Percentiles rank a stretch among this genome's conserved stretches.
Evolutionary conservation across 1,139 yeast genomes (phyloP).

Genomic region (Petasospora fabianii): DNA sequence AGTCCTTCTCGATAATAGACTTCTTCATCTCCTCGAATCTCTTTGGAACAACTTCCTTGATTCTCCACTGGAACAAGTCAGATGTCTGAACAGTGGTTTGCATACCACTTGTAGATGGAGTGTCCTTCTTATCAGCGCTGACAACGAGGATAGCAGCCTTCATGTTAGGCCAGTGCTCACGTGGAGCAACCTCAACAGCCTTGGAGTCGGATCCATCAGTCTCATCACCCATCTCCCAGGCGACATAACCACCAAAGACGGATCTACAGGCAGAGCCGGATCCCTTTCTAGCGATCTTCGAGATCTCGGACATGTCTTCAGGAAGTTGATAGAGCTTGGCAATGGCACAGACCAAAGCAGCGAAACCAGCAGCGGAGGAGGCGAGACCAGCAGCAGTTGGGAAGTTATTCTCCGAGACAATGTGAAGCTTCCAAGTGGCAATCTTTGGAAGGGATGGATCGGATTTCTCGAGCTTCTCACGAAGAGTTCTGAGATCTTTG

Average conservation of each 20-base stretch:
- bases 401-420: conserved; percentile 92
- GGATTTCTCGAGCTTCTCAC: conserved; percentile 49
- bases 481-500: conserved; percentile 59
- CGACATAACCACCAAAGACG: conserved; percentile 93
- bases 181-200: conserved; percentile 87
- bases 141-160: conserved; percentile 91
- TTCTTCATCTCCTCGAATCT: conserved; percentile 80
- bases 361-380: conserved; percentile 97
- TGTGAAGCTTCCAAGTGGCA: conserved; percentile 64
- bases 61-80: conserved; percentile 75
- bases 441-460: conserved; percentile 56
- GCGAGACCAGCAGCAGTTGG: conserved; percentile 99
- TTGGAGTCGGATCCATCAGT: conserved; percentile 82
- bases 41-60: conserved; percentile 75
- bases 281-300: conserved; percentile 94
- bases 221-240: conserved; percentile 92
- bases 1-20: conserved; percentile 68
- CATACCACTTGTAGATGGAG: conserved; percentile 95
- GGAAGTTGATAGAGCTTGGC: conserved; percentile 81
- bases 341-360: conserved; percentile 86
- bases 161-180: conserved; percentile 87
- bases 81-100: conserved; percentile 90
- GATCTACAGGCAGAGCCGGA: conserved; percentile 98
- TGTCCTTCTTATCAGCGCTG: conserved; percentile 89
- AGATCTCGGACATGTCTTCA: conserved; percentile 74